Evolutionary conservation across 495 filamentous ascomycete genomes (phyloP).

Genomic region (Haplographium delicatum): DNA sequence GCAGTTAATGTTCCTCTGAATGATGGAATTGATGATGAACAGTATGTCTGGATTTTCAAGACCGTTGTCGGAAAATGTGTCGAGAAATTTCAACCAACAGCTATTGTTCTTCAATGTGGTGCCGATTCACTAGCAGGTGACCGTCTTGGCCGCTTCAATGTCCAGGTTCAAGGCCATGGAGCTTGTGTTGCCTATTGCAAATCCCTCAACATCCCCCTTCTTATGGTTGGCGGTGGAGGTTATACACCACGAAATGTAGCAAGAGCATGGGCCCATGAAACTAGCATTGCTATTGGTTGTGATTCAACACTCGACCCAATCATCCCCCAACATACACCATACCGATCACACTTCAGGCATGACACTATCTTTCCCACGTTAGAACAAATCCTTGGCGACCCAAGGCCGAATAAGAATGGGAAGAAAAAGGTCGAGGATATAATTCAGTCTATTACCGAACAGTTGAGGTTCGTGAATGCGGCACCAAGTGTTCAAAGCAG

Average conservation of each 20-base stretch:
- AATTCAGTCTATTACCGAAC: conserved; percentile 69
- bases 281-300: conserved; percentile 78
- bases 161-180: conserved; percentile 90
- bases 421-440: conserved; percentile 69
- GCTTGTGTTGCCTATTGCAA: conserved; percentile 87
- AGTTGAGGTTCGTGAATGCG: conserved; percentile 76
- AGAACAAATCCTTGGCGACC: conserved; percentile 55
- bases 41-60: conserved; percentile 81
- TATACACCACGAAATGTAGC: conserved; percentile 98
- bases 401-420: conserved; percentile 70
- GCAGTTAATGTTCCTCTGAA: conserved; percentile 93
- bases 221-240: conserved; percentile 90
- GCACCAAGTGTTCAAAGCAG: conserved; percentile 85
- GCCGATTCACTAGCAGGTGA: conserved; percentile 94
- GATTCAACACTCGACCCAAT: conserved; percentile 63
- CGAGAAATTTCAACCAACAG: conserved; percentile 69
- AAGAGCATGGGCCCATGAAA: conserved; percentile 94
- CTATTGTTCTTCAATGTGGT: conserved; percentile 93
- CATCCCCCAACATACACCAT: conserved; percentile 67
- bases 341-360: conserved; percentile 77
- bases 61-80: conserved; percentile 71
- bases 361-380: conserved; percentile 76
- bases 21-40: conserved; percentile 91
- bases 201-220: conserved; percentile 65
- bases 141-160: conserved; percentile 89